These are phyloP conservation scores for Candolleomyces aberdarensis DNA, from an alignment of 768 basidiomycete species.

Conservation along the genomic window DNA sequence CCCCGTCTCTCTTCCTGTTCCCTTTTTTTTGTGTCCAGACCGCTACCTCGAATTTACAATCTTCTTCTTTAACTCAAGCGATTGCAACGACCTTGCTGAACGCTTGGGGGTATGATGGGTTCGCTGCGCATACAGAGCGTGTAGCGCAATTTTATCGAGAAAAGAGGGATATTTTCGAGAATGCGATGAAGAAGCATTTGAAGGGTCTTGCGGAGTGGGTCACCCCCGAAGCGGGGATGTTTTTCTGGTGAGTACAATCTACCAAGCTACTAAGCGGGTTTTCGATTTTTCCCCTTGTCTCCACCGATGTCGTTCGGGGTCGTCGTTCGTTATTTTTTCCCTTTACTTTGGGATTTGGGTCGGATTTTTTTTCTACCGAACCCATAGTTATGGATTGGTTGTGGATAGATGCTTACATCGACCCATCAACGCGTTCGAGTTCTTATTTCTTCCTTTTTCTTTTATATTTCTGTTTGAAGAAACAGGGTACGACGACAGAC, in stretches of 20 bases:
- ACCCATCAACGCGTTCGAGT: no score
- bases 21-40: conserved; percentile 41
- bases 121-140: conserved; percentile 59
- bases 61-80: conserved; percentile 61
- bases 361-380: no score
- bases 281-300: background rate
- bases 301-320: background rate
- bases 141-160: conserved; percentile 74
- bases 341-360: no score
- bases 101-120: conserved; percentile 76
- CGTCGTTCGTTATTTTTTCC: no score
- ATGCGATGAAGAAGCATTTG: conserved; percentile 73
- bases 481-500: no score
- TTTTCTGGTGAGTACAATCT: conserved; percentile 72
- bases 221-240: conserved; percentile 79
- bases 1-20: background rate
- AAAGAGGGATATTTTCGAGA: conserved; percentile 77
- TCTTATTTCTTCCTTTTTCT: no score
- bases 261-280: conserved; percentile 1
- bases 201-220: conserved; percentile 72
- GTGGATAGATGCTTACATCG: no score
- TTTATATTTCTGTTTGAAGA: no score
- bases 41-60: conserved; percentile 62
- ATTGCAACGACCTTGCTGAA: conserved; percentile 56
- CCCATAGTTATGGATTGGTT: no score